These are phyloP conservation scores for Clitopilus hobsonii DNA, from an alignment of 768 basidiomycete genomes.

Conservation along the genomic window DNA sequence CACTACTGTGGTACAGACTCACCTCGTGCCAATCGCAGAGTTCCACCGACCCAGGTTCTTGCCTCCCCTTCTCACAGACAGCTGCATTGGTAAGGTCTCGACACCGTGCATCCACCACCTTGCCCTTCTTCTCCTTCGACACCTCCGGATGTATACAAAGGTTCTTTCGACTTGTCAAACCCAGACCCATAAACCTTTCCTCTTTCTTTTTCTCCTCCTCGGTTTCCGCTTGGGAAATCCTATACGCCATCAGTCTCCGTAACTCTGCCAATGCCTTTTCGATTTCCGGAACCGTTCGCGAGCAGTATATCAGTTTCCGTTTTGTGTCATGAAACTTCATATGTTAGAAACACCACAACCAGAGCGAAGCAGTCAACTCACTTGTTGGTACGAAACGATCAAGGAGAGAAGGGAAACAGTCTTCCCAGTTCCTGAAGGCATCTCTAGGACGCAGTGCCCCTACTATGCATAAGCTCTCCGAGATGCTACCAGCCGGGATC, in stretches of 20 bases:
- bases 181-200: slow-evolving; percentile 78
- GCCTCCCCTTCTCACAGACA: slow-evolving; percentile 76
- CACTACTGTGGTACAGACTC: slow-evolving; percentile 19
- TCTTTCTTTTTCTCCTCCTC: slow-evolving; percentile 77
- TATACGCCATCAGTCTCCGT: slow-evolving; percentile 90
- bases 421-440: slow-evolving; percentile 99
- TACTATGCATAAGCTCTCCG: slow-evolving; percentile 27
- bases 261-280: slow-evolving; percentile 96
- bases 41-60: slow-evolving; percentile 85
- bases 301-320: slow-evolving; percentile 96
- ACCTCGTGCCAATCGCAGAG: slow-evolving; percentile 97
- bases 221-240: slow-evolving; percentile 66
- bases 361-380: slow-evolving; percentile 18
- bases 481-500: not conserved
- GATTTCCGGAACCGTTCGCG: slow-evolving; percentile 98
- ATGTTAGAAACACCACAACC: slow-evolving; percentile 4
- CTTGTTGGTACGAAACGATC: slow-evolving; percentile 98
- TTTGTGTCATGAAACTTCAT: slow-evolving; percentile 89
- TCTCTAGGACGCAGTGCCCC: slow-evolving; percentile 99
- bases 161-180: slow-evolving; percentile 94
- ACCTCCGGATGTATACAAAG: slow-evolving; percentile 95
- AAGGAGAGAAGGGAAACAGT: slow-evolving; percentile 93
- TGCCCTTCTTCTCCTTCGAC: slow-evolving; percentile 97
- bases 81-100: slow-evolving; percentile 88
- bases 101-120: slow-evolving; percentile 94